phyloP scores from a whole-genome alignment of 257 asterid genomes.

The Ehretia macrophylla region DNA sequence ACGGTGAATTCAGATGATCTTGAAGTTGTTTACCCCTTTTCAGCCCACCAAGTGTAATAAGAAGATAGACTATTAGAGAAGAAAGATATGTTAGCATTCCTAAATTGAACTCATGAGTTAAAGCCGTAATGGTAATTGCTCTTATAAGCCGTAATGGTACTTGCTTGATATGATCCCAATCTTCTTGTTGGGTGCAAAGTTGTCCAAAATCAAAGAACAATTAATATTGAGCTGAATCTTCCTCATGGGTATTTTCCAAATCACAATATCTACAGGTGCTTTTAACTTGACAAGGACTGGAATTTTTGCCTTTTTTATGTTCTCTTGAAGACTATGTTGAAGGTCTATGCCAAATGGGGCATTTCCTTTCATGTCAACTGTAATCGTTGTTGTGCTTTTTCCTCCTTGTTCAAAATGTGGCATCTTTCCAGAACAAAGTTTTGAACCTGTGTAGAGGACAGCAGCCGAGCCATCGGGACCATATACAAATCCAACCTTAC shows the following conservation, averaged over 20 bases:
- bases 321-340: conserved; percentile 23
- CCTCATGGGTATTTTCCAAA: conserved; percentile 1
- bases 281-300: conserved; percentile 39
- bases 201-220: conserved; percentile 32
- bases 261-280: conserved; percentile 31
- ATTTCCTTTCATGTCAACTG: conserved; percentile 35
- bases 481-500: conserved; percentile 29
- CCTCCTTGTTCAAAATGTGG: conserved; percentile 43
- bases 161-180: conserved; percentile 27
- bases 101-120: no score
- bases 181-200: conserved; percentile 28
- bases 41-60: no score
- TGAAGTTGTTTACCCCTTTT: no score
- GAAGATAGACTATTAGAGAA: no score
- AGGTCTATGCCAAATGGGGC: conserved; percentile 30
- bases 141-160: not conserved
- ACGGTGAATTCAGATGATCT: no score
- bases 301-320: conserved; percentile 18
- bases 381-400: conserved; percentile 28
- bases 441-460: conserved; percentile 21
- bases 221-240: conserved; percentile 22
- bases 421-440: conserved; percentile 36
- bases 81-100: conserved; percentile 1
- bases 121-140: conserved; percentile 10
- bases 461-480: conserved; percentile 24